These are phyloP conservation scores for Erodium moschatum DNA, from an alignment of 441 rosid species.

Conservation along the genomic window DNA sequence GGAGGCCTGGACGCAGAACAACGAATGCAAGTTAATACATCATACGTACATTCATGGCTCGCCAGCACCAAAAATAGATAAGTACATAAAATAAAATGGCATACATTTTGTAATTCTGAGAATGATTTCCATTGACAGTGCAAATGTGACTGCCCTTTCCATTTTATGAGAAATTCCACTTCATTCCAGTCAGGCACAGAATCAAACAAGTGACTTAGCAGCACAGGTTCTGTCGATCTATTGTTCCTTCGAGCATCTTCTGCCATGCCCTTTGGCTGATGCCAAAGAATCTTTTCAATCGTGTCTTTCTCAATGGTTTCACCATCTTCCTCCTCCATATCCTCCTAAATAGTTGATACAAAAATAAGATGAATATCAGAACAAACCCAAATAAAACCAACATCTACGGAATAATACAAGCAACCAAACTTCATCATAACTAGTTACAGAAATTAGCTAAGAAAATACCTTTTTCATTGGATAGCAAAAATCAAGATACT, in stretches of 20 bases:
- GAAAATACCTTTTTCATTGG: neutral
- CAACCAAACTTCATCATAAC: neutral
- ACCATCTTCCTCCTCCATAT: slow-evolving; percentile 86
- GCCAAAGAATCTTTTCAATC: slow-evolving; percentile 96
- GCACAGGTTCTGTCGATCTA: slow-evolving; percentile 62
- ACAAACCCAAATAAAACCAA: slow-evolving; percentile 5
- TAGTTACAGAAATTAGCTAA: neutral
- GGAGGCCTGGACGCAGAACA: neutral
- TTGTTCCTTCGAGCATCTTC: slow-evolving; percentile 56
- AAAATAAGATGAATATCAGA: neutral
- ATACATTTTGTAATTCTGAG: slow-evolving; percentile 78
- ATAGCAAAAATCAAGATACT: neutral
- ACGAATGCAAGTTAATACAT: neutral
- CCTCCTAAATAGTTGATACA: slow-evolving; percentile 49
- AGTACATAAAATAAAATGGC: slow-evolving; percentile 17
- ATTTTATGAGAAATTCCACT: slow-evolving; percentile 88
- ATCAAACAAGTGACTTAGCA: slow-evolving; percentile 66
- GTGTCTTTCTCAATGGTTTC: slow-evolving; percentile 86
- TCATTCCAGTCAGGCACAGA: slow-evolving; percentile 77
- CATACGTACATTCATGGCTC: neutral
- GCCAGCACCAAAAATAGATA: slow-evolving; percentile 15
- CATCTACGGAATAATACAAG: neutral
- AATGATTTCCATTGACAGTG: slow-evolving; percentile 96
- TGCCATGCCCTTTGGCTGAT: slow-evolving; percentile 81
- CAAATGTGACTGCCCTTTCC: slow-evolving; percentile 99